Evolutionary conservation across 495 filamentous ascomycete genomes (phyloP).

Genomic region (Collariella sp.): DNA sequence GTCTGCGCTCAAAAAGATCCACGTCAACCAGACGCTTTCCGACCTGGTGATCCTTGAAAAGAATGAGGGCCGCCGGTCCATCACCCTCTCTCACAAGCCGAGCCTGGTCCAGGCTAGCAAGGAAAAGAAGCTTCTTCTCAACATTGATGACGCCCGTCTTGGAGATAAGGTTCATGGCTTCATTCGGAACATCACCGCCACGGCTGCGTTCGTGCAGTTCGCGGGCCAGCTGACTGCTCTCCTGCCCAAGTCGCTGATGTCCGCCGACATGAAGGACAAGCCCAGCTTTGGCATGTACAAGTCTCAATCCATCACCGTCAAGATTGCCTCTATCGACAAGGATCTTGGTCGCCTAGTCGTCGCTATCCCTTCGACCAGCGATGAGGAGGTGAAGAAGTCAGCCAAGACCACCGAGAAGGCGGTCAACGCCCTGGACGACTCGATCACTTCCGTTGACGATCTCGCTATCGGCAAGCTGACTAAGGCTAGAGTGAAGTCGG

Average conservation of each 20-base stretch:
- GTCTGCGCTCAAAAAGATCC: slow-evolving; percentile 65
- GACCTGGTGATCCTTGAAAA: slow-evolving; percentile 82
- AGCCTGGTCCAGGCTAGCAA: slow-evolving; percentile 68
- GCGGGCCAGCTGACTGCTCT: slow-evolving; percentile 66
- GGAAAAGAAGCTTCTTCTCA: slow-evolving; percentile 52
- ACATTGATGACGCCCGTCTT: slow-evolving; percentile 60
- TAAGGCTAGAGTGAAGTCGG: slow-evolving; percentile 66
- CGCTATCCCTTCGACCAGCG: slow-evolving; percentile 24
- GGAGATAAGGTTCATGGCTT: slow-evolving; percentile 69
- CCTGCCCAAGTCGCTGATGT: slow-evolving; percentile 65
- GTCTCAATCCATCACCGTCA: slow-evolving; percentile 60
- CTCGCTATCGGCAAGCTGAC: slow-evolving; percentile 64
- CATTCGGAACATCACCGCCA: slow-evolving; percentile 69
- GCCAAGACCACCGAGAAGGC: slow-evolving; percentile 17
- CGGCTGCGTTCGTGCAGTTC: slow-evolving; percentile 75
- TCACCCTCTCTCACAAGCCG: slow-evolving; percentile 70
- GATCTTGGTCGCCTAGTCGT: slow-evolving; percentile 35
- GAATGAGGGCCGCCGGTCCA: slow-evolving; percentile 58
- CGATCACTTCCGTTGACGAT: slow-evolving; percentile 56
- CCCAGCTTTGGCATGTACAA: slow-evolving; percentile 67
- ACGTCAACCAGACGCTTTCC: slow-evolving; percentile 68
- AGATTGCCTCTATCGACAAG: slow-evolving; percentile 59
- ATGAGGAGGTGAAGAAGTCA: slow-evolving; percentile 19
- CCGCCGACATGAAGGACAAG: slow-evolving; percentile 54
- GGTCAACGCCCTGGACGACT: slow-evolving; percentile 61